phyloP scores from a whole-genome alignment of 352 stramenopile species.

The Globisporangium camurandrum region DNA sequence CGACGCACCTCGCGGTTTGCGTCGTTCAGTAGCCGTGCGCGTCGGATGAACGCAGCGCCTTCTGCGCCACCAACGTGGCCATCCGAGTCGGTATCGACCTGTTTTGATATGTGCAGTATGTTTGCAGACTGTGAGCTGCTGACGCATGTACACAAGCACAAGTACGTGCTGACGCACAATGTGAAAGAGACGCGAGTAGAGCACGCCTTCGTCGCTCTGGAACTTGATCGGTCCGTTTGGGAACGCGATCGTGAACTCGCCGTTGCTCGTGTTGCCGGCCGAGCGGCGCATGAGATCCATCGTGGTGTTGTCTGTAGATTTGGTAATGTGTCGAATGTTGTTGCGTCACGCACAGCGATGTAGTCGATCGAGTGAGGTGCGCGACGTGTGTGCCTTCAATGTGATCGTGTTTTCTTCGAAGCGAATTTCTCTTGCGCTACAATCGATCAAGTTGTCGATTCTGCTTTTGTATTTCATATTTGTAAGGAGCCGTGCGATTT shows the following conservation, averaged over 20 bases:
- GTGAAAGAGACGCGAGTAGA: constrained; percentile 79
- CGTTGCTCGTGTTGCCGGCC: constrained; percentile 18
- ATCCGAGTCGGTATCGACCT: constrained; percentile 78
- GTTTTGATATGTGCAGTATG: too few relatives aligned
- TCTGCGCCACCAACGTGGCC: constrained; percentile 67
- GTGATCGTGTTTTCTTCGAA: not conserved
- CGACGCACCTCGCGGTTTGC: constrained; percentile 66
- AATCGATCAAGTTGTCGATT: not conserved
- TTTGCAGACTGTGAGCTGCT: too few relatives aligned
- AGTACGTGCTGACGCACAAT: constrained; percentile 48
- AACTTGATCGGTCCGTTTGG: constrained; percentile 84
- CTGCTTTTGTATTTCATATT: not conserved
- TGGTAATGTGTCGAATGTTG: too few relatives aligned
- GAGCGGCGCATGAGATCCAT: constrained; percentile 16
- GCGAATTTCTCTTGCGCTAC: not conserved
- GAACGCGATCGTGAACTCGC: constrained; percentile 77
- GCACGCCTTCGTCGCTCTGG: constrained; percentile 63
- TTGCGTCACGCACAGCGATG: too few relatives aligned
- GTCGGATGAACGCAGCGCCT: constrained; percentile 75
- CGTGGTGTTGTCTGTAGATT: too few relatives aligned
- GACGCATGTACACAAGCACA: not conserved
- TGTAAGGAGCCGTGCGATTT: too few relatives aligned
- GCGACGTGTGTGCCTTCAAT: not conserved
- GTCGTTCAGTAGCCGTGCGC: constrained; percentile 71
- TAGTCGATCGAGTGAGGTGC: too few relatives aligned